These are phyloP conservation scores for Lanmaoa rubissima DNA, from an alignment of 768 basidiomycete species.

Conservation along the genomic window DNA sequence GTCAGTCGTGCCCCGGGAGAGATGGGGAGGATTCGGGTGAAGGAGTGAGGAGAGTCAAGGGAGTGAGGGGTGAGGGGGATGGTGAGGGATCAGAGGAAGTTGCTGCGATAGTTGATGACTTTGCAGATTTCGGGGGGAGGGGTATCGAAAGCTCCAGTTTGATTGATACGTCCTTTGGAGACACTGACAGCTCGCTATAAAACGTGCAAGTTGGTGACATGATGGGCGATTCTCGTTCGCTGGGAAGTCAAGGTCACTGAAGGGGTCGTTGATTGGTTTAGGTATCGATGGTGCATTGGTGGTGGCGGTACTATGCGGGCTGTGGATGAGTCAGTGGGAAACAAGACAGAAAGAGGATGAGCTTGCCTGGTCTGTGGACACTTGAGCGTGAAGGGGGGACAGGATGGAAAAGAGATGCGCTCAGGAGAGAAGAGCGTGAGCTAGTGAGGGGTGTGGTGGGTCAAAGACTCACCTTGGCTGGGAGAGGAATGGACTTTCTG, in stretches of 20 bases:
- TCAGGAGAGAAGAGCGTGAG: conserved; percentile 3
- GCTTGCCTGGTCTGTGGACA: not conserved
- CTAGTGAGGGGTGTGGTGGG: not conserved
- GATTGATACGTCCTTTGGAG: not conserved
- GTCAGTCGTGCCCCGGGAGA: conserved; percentile 28
- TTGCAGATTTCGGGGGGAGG: not conserved
- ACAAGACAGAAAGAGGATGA: not conserved
- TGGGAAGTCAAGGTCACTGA: not conserved
- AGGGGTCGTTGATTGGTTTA: not conserved
- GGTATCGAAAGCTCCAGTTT: conserved; percentile 5
- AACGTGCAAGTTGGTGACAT: not conserved
- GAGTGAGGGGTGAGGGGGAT: conserved; percentile 18
- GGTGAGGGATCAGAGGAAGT: not conserved
- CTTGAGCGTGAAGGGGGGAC: conserved; percentile 6
- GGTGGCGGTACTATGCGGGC: conserved; percentile 7
- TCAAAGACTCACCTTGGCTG: not conserved
- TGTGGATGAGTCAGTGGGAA: not conserved
- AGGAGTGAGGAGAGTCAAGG: conserved; percentile 23
- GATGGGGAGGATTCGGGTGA: conserved; percentile 23
- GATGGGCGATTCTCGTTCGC: not conserved
- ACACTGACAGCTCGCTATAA: not conserved
- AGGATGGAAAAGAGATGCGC: conserved; percentile 14
- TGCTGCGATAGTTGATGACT: not conserved
- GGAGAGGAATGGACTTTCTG: conserved; percentile 9
- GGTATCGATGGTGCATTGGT: not conserved